Base-by-base conservation (phyloP, 208 protist genomes). In the Perkinsela sp. region DNA sequence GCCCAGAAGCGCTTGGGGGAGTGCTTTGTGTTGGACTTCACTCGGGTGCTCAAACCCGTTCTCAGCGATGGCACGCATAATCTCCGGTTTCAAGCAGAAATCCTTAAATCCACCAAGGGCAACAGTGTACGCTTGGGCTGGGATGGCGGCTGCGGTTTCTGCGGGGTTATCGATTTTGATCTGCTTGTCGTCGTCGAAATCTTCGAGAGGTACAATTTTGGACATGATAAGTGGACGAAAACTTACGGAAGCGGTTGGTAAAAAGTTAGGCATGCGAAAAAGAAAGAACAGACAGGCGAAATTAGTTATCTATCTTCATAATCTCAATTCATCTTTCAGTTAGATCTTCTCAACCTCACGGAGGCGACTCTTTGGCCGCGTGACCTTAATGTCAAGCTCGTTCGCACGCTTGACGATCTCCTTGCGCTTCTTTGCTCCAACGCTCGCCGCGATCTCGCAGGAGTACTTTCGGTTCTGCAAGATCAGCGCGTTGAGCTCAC, bases 381-480 rank as follows among this genome's bases (percentile, higher is more conserved):
- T 84, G 31, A 98, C 83, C 75, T 96, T 95, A 66, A 99, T 85
- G 78, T 97, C 92, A n/a, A 99, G 90, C 84, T 98, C 88, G 72
- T 88, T 88, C 30, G 96, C 96, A 72, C 95, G 89, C 79, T 95
- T 84, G 68, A 97, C 80, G 76, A 99, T 97, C 30, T 88, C 85
- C 83, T 96, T 95, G 78, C 94, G 89, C 67, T 82, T 84, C 73
- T 87, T 86, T 66, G 93, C 90, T 31, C 91, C 94, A 32, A 97
- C 90, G 70, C 83, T 92, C 83, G 90, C 77, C 66, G 84, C 84
- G 79, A 99, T 97, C 72, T 97, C 91, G 68, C 95, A 95, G 68
- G 92, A 90, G 84, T 97, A 98, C 81, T 92, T 97, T 74, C 93
- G 89, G 94, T 98, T 98, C 79, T 98, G 95, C 95, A 99, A 98